Evolutionary conservation across 2,329 filamentous ascomycete genomes (phyloP), one percentile per base, ranked within the genome.

Genomic region (Zalaria obscura): DNA sequence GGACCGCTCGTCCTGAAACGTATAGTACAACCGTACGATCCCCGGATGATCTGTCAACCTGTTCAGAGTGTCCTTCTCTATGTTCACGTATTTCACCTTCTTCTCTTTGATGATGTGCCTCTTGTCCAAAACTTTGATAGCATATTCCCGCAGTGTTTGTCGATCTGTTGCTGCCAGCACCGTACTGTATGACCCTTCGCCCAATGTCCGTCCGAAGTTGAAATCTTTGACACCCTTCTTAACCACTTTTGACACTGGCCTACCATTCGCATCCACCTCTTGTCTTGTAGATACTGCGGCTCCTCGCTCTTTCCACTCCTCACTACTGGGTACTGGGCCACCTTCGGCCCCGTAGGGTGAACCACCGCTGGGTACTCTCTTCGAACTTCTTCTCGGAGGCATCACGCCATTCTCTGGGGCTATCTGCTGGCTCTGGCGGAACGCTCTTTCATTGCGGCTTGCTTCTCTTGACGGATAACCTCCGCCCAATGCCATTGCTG

Each of bases 1-100:
- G 3, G 88, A 96, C 25, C 83, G 76, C 59, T 96, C 89, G 61
- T 98, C 91, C 60, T 98, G 91, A 56, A 98, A 98, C 2, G 91
- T 98, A 63, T 98, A 98, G 63, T 96, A 98, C 35, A 98, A 72
- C 47, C 91, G 83, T 43, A 98, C 88, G 45, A 98, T 89, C 18
- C 91, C 91, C 5, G 91, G 91, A 56, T 98, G 91, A 48, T 98
- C 89, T 3, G 89, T 96, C 44, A 98, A 69, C 48, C 91, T 80
- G 58, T 98, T 98, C 42, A 98, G 70, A 0, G 91, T 96, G 63
- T 98, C 89, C 66, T 95, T 95, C 63, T 98, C 91, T 54, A 98
- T 98, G 63, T 96, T 98, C 63, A 98, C 91, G 57, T 98, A 98
- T 70, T 98, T 98, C 56, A 98, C 93, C 72, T 98, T 98, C 64